Evolutionary conservation across 306 rosid species (phyloP).

Genomic region (Quercus bicolor): DNA sequence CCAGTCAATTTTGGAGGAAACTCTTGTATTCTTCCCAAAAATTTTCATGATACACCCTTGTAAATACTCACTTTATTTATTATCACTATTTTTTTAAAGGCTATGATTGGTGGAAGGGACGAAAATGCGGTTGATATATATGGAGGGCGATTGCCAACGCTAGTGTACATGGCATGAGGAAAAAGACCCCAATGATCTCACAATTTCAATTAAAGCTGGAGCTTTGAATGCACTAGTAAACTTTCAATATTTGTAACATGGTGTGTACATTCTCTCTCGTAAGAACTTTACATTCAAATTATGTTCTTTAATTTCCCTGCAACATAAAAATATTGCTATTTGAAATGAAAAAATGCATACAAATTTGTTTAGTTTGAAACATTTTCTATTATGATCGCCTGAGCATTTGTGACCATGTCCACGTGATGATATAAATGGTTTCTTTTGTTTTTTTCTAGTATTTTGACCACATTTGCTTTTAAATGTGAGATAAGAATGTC

Average conservation of each 20-base stretch:
- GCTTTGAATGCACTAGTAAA: constrained; percentile 61
- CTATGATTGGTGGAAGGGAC: constrained; percentile 55
- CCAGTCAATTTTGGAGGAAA: constrained; percentile 58
- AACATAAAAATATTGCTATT: too few relatives aligned
- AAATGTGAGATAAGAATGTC: constrained; percentile 57
- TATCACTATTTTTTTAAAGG: constrained; percentile 21
- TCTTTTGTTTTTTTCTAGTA: not conserved
- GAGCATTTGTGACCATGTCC: not conserved
- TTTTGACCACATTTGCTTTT: not conserved
- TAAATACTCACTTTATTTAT: not conserved
- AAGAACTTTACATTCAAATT: too few relatives aligned
- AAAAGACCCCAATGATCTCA: constrained; percentile 56
- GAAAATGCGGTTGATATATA: constrained; percentile 32
- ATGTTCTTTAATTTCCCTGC: too few relatives aligned
- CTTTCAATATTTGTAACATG: not conserved
- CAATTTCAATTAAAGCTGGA: constrained; percentile 65
- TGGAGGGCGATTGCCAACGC: constrained; percentile 42
- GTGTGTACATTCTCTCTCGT: too few relatives aligned
- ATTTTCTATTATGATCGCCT: too few relatives aligned
- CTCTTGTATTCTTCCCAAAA: not conserved
- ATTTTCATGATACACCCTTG: not conserved
- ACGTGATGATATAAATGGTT: too few relatives aligned
- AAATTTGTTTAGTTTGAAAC: too few relatives aligned
- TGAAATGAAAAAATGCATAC: too few relatives aligned
- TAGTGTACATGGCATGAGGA: constrained; percentile 65